phyloP scores from a whole-genome alignment of 148 eudicot species.

The Fagopyrum esculentum region DNA sequence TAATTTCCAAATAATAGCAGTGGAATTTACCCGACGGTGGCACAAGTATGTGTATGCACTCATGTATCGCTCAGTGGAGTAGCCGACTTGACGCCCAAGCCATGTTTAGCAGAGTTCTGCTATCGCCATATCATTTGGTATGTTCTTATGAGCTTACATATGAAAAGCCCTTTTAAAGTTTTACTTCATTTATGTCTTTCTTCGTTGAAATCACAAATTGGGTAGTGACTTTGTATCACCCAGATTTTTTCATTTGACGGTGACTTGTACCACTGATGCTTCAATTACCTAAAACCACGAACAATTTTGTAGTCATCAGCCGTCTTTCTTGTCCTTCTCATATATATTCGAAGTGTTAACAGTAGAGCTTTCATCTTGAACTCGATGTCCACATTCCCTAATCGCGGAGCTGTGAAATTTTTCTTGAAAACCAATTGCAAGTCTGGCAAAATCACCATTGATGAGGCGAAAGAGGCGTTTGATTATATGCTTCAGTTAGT shows the following conservation, averaged over 20 bases:
- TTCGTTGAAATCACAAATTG: background rate
- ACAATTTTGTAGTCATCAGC: background rate
- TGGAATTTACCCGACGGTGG: too few relatives aligned
- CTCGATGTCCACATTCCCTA: constrained; percentile 12
- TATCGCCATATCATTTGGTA: too few relatives aligned
- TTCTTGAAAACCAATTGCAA: constrained; percentile 22
- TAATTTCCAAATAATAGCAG: too few relatives aligned
- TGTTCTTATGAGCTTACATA: background rate
- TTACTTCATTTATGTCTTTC: background rate
- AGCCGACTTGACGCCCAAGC: too few relatives aligned
- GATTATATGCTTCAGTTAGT: constrained; percentile 19
- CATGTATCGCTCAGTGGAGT: too few relatives aligned
- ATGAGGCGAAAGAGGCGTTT: constrained; percentile 17
- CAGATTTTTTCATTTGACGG: background rate
- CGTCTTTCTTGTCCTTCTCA: background rate
- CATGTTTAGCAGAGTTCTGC: too few relatives aligned
- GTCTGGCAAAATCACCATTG: constrained; percentile 19
- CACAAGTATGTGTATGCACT: too few relatives aligned
- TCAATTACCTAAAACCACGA: background rate
- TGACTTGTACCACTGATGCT: background rate
- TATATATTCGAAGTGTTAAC: background rate
- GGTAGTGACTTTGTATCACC: background rate
- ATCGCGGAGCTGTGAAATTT: constrained; percentile 10
- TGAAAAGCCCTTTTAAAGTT: background rate
- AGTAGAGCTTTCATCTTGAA: background rate